Evolutionary conservation across 176 grass and related monocot genomes (phyloP), one percentile per base, ranked within the genome.

Genomic region (Phoenix roebelenii): DNA sequence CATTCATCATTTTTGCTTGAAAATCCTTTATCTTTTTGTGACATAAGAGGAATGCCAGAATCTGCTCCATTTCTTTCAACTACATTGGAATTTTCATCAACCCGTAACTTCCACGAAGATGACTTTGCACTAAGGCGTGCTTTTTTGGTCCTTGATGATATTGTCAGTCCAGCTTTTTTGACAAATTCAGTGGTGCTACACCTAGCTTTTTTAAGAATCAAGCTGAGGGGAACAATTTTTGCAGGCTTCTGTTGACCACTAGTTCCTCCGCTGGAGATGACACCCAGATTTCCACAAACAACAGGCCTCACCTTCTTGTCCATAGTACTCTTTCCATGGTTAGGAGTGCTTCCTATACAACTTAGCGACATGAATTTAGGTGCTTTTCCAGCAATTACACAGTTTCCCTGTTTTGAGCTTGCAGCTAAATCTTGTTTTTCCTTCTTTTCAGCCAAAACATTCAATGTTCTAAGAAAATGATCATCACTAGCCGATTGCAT

Each of bases 361-460:
- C 85, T 97, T 55, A 97, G 67, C 66, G 79, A 97, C 49, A 90
- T 75, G 56, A 83, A 97, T 80, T 97, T 97, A 23, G 84, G 93
- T 26, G 77, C 61, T 72, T 91, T 97, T 63, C 77, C 76, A 50
- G 58, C 73, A 79, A 66, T 55, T 54, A 66, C 7, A 74, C 17
- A 75, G 77, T 28, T 74, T 59, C 70, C 59, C 64, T 74, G 51
- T 54, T 64, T 70, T 49, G 52, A 51, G 14, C 64, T 50, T 32
- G 26, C 17, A 32, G 71, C 59, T 82, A 55, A 57, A 77, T 66
- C 60, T 14, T 87, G 53, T 48, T 48, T 52, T 69, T 68, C 23
- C 25, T 60, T 76, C 57, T 48, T 79, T 50, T 55, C 66, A 64
- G 16, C 28, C 28, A 50, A 61, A 63, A 16, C 55, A 35, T 63